Conservation (phyloP, 2,329 filamentous ascomycete species). For the Phaeoacremonium minimum region DNA sequence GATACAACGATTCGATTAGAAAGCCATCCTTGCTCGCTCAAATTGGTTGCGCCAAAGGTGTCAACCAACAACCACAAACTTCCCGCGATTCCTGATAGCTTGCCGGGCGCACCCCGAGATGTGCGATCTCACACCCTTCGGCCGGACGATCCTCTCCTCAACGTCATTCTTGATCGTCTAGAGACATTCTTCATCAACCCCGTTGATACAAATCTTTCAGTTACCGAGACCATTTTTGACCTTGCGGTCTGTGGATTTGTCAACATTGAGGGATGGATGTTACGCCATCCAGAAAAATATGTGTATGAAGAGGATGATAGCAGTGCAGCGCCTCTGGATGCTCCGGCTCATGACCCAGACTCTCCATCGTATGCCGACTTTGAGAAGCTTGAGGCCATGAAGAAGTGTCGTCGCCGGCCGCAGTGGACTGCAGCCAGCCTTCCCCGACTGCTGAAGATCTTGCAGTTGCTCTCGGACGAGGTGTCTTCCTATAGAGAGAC, state of each 20-base stretch:
- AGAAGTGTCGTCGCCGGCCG: constrained; percentile 48
- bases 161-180: constrained; percentile 66
- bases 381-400: constrained; percentile 41
- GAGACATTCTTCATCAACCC: constrained; percentile 84
- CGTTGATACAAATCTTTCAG: constrained; percentile 82
- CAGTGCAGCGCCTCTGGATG: constrained; percentile 30
- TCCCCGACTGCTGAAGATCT: constrained; percentile 49
- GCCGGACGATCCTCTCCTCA: constrained; percentile 58
- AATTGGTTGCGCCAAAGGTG: constrained; percentile 59
- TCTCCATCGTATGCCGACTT: constrained; percentile 33
- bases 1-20: constrained; percentile 68
- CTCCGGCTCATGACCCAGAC: constrained; percentile 35
- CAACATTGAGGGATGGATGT: constrained; percentile 84
- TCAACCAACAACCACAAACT: constrained; percentile 52
- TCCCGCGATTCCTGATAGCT: constrained; percentile 49
- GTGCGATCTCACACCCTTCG: constrained; percentile 58
- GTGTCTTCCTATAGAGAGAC: constrained; percentile 57
- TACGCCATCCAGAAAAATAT: constrained; percentile 66
- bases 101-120: constrained; percentile 57
- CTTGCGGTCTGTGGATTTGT: constrained; percentile 82
- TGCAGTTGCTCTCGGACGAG: constrained; percentile 59
- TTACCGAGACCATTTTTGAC: constrained; percentile 80
- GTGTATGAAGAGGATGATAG: constrained; percentile 37
- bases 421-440: constrained; percentile 45
- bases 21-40: constrained; percentile 68